Evolutionary conservation across 75 land plant genomes (phyloP), one percentile per base, ranked within the genome.

Genomic region (Pseudotsuga menziesii): DNA sequence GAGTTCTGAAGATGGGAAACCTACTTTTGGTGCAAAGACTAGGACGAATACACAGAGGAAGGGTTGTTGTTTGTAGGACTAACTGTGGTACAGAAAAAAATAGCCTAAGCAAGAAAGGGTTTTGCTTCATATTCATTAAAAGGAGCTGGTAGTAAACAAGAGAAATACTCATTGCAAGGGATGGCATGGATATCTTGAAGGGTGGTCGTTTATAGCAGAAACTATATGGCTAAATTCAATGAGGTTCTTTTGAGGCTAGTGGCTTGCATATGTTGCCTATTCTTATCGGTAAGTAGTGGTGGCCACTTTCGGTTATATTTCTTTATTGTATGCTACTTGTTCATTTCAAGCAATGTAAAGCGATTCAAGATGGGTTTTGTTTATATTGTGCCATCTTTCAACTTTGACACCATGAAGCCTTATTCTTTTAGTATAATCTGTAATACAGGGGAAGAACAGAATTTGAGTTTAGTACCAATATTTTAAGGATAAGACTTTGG

Each of bases 1-100:
- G 2, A 77, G 80, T n/a, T 78, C 84, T 29, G 82, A 84, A 78
- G 92, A 90, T 78, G 91, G 91, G 14, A 84, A 82, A 57, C 73
- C 89, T 3, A 78, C 88, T 61, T 76, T 22, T 11, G 85, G 87
- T 32, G 80, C 78, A 14, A 83, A 69, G 32, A 16, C 77, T 17
- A 84, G 82, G 19, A 61, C 78, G 44, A 79, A 54, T 60, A 58
- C 86, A 69, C 41, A 69, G 11, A 90, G 88, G 80, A 90, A 85
- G 79, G 56, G 78, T 60, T 88, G 92, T 80, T 90, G 92, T 81
- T 83, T 87, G 17, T 73, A 73, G 72, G 11, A n/a, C 20, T 41
- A 22, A 69, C 23, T 69, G 27, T 26, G 52, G 4, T 41, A 6
- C 13, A 36, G 9, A 20, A 69, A 17, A 15, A 22, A 4, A 19